Evolutionary conservation across 768 basidiomycete species (phyloP), one percentile per base, ranked within the genome.

Genomic region (Pisolithus marmoratus): DNA sequence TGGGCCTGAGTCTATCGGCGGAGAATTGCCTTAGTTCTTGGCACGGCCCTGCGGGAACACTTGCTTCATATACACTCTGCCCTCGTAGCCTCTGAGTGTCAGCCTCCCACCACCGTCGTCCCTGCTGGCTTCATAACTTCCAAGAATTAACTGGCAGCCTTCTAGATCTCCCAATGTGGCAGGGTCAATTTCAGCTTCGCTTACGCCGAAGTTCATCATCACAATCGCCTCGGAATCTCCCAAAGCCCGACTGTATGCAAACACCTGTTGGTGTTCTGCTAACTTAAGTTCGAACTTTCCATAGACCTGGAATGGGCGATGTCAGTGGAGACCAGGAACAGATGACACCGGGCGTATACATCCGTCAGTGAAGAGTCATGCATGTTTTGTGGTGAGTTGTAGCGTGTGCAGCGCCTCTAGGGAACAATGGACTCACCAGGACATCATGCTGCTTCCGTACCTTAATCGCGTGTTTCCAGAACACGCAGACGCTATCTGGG

Each of bases 241-340:
- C 8, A 78, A 57, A 3, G 65, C 63, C 22, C 82, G 74, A 1
- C 66, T 72, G 60, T 79, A 87, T 0, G 78, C 79, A 49, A 87
- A 82, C 20, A 82, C 74, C 24, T 74, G 58, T 24, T 78, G 71
- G 59, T 86, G 69, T 0, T 61, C 60, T 1, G 67, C 60, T 8
- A 77, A 72, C 4, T 84, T 61, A 31, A 80, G 72, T 6, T 63
- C 58, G 58, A 86, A 90, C 37, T 76, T 72, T 15, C 87, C 87
- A 60, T 82, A 82, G 3, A 80, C 74, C 83, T 84, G 26, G 44
- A 11, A 34, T 9, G 29, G 40, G 29, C 20, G 7, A 27, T 29
- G 31, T 36, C 22, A 44, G 26, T 26, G n/a, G 26, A 17, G 5
- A 4, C 29, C 37, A 20, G 38, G 17, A 46, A 38, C 34, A 27